Evolutionary conservation across 345 rosid genomes (phyloP).

Genomic region (Schrenkiella parvula): DNA sequence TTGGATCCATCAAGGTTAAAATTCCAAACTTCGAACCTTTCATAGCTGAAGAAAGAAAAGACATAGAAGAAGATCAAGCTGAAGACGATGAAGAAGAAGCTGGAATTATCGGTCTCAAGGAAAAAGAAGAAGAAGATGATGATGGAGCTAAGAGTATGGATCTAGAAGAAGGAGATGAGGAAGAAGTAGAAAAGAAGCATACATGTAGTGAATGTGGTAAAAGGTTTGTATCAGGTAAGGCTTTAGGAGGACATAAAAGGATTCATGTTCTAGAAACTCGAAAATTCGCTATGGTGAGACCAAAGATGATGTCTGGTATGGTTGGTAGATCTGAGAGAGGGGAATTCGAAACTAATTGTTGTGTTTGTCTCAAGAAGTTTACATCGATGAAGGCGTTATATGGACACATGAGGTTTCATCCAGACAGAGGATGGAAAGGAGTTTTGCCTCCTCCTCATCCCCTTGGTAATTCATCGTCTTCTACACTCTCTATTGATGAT

Average conservation of each 20-base stretch:
- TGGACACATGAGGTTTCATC: slow-evolving; percentile 62
- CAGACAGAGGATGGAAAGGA: slow-evolving; percentile 54
- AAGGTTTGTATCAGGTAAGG: slow-evolving; percentile 45
- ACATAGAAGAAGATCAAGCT: background rate
- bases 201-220: slow-evolving; percentile 39
- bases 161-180: slow-evolving; percentile 8
- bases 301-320: slow-evolving; percentile 21
- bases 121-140: slow-evolving; percentile 10
- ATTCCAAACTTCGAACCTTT: slow-evolving; percentile 12
- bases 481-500: slow-evolving; percentile 35
- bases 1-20: slow-evolving; percentile 17
- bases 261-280: slow-evolving; percentile 29
- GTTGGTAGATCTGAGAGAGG: slow-evolving; percentile 31
- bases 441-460: slow-evolving; percentile 33
- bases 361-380: slow-evolving; percentile 37
- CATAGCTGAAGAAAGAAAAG: slow-evolving; percentile 8
- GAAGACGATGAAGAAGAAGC: slow-evolving; percentile 7
- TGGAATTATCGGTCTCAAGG: background rate
- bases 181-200: slow-evolving; percentile 28
- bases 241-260: slow-evolving; percentile 52
- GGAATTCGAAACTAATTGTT: slow-evolving; percentile 22
- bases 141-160: slow-evolving; percentile 18
- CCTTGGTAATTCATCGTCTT: slow-evolving; percentile 19
- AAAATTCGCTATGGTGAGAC: slow-evolving; percentile 10
- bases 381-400: slow-evolving; percentile 43